Evolutionary conservation across 2,329 filamentous ascomycete species (phyloP).

Genomic region (Colletotrichum musicola): DNA sequence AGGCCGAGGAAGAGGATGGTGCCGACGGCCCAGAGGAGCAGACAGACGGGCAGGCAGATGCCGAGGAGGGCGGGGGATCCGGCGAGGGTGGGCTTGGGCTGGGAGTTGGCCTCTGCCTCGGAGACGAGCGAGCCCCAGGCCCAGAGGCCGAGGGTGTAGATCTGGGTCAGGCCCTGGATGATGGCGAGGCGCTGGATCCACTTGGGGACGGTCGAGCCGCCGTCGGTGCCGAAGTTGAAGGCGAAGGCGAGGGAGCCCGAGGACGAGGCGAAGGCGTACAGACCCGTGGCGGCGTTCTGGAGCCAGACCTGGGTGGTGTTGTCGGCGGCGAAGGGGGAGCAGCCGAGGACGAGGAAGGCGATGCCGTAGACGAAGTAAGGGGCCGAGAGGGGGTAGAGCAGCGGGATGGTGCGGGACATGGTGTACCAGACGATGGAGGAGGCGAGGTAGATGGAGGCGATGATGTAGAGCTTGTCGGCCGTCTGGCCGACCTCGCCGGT

Average conservation of each 20-base stretch:
- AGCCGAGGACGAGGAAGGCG: constrained; percentile 72
- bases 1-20: constrained; percentile 69
- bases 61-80: constrained; percentile 50
- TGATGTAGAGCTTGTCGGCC: constrained; percentile 69
- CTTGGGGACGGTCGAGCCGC: constrained; percentile 70
- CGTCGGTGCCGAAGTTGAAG: constrained; percentile 75
- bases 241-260: constrained; percentile 75
- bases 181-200: constrained; percentile 76
- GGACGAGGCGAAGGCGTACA: constrained; percentile 73
- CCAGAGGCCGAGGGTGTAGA: constrained; percentile 76
- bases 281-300: constrained; percentile 70
- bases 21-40: constrained; percentile 70
- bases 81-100: constrained; percentile 44
- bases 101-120: constrained; percentile 33
- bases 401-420: constrained; percentile 69
- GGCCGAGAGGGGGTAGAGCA: constrained; percentile 67
- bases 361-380: constrained; percentile 74
- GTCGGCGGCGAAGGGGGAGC: constrained; percentile 65
- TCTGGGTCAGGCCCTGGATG: constrained; percentile 76
- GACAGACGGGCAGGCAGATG: constrained; percentile 68
- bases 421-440: constrained; percentile 74
- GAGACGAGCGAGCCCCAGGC: constrained; percentile 67
- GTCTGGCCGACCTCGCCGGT: constrained; percentile 73
- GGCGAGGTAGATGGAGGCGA: constrained; percentile 69
- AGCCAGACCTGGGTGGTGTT: constrained; percentile 57